Evolutionary conservation across 768 basidiomycete genomes (phyloP).

Genomic region (Xanthoconium purpureum): DNA sequence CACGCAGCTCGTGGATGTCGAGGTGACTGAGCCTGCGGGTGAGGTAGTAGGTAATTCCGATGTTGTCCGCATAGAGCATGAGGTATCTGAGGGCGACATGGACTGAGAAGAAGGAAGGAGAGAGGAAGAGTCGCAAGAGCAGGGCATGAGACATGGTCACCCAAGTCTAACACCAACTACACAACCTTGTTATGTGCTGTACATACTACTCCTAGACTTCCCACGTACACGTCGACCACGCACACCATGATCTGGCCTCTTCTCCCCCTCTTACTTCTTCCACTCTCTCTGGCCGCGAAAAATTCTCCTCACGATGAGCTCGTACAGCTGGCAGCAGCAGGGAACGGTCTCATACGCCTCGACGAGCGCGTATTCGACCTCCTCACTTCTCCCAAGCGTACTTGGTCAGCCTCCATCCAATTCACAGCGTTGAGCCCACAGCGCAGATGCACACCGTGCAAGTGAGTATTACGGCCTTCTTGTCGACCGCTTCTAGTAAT

Average conservation of each 20-base stretch:
- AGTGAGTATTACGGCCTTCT: conserved; percentile 46
- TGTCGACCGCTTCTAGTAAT: not conserved
- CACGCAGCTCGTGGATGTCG: conserved; percentile 67
- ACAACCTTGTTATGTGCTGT: no score
- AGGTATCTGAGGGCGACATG: conserved; percentile 92
- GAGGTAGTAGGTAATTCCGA: conserved; percentile 89
- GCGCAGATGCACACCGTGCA: conserved; percentile 90
- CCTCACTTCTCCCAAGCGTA: conserved; percentile 68
- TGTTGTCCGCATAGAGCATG: conserved; percentile 76
- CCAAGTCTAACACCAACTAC: no score
- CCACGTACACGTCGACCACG: conserved; percentile 16
- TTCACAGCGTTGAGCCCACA: conserved; percentile 83
- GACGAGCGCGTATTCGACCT: conserved; percentile 74
- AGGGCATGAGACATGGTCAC: conserved; percentile 64
- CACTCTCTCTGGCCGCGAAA: conserved; percentile 31
- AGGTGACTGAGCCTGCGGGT: conserved; percentile 69
- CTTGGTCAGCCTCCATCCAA: conserved; percentile 85
- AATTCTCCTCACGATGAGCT: conserved; percentile 52
- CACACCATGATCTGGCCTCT: conserved; percentile 16
- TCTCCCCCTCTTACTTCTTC: conserved; percentile 32
- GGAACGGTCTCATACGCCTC: conserved; percentile 80
- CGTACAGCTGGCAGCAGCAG: conserved; percentile 60
- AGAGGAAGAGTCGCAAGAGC: conserved; percentile 88
- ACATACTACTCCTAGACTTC: conserved; percentile 5
- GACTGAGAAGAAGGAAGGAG: conserved; percentile 89